Evolutionary conservation across 129 eudicot genomes (phyloP).

Genomic region (Smallanthus sonchifolius): DNA sequence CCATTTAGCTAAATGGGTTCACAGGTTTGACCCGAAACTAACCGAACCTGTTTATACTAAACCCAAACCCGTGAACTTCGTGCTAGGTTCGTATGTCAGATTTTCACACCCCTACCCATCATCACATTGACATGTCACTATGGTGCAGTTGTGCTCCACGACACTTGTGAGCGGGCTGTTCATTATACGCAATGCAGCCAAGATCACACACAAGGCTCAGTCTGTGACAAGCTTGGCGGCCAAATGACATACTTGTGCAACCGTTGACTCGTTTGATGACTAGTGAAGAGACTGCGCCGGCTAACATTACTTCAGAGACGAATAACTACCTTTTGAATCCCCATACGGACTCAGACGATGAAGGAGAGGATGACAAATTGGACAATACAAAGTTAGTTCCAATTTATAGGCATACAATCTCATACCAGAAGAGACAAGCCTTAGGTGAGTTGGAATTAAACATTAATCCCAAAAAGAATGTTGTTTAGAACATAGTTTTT

Average conservation of each 20-base stretch:
- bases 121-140: background rate
- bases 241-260: constrained; percentile 82
- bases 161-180: constrained; percentile 67
- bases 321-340: constrained; percentile 3
- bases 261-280: constrained; percentile 54
- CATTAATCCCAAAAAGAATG: background rate
- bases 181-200: constrained; percentile 74
- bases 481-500: background rate
- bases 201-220: constrained; percentile 80
- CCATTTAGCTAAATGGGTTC: no score
- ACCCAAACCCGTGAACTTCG: no score
- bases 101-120: background rate
- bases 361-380: constrained; percentile 69
- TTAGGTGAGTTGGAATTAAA: constrained; percentile 42
- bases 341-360: constrained; percentile 39
- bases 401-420: constrained; percentile 45
- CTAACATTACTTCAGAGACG: constrained; percentile 23
- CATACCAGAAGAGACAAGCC: constrained; percentile 86
- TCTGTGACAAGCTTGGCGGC: constrained; percentile 77
- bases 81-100: no score
- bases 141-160: constrained; percentile 54
- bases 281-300: constrained; percentile 31
- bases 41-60: no score
- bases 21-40: no score
- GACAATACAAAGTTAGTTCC: constrained; percentile 71